Evolutionary conservation across 805 yeast genomes (phyloP), one percentile per base, ranked within the genome.

Genomic region (Saturnispora mendoncae): DNA sequence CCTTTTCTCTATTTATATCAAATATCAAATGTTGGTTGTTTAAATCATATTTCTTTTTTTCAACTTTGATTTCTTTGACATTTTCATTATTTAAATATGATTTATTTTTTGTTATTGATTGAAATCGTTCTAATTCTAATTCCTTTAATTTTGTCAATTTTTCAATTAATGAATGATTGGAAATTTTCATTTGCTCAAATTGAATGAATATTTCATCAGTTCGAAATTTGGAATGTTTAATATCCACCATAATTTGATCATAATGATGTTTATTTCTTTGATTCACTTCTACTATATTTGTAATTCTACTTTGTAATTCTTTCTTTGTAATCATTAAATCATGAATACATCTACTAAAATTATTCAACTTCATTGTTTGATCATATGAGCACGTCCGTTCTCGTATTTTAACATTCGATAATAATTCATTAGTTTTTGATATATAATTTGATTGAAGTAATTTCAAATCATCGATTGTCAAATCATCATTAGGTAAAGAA

Each of bases 291-390:
- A 41, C 10, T 7, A 15, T 28, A 1, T 25, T 20, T 3, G 41
- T 13, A 14, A 47, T 44, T 32, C 43, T 20, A 5, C 23, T 19
- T 1, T 38, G 38, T 6, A 57, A 37, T 6, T 39, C 43, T 14
- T 32, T 39, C 19, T 51, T 55, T 8, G 52, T 49, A 5, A 43
- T 31, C 4, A 52, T 15, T 8, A 65, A 39, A 39, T 68, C 72
- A 24, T 56, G 53, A 9, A 65, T 56, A 38, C 67, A 63, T 14
- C 55, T 45, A 13, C 64, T 62, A 12, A 64, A 47, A 24, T 66
- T 66, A 38, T 65, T 65, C 44, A 68, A 40, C 39, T 65, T 67
- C 70, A 68, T 65, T 10, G 65, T 56, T 21, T 62, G 64, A 42
- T 67, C 71, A 46, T 60, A 68, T 0, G 64, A 52, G 40, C 68